Base-by-base conservation (phyloP, 192 early-diverging fungal species). In the Coemansia sp. region DNA sequence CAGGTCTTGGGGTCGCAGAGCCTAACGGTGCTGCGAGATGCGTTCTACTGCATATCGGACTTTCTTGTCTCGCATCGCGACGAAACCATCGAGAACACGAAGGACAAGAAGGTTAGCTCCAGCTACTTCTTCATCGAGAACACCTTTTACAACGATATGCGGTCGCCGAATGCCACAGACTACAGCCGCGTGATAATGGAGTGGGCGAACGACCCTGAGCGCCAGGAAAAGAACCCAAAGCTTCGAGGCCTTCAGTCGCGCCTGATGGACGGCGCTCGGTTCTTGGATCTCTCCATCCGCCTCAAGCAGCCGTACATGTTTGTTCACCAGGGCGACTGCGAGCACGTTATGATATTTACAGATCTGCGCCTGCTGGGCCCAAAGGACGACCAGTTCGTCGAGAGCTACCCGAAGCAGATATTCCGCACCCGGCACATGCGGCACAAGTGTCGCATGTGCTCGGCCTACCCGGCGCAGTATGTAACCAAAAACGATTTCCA, bases 61-160 rank as follows among this genome's bases (percentile, higher is more conserved):
- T 88, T 89, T 61, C 64, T 83, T 13, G 72, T 77, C 20, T 80
- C 76, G 24, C 78, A 82, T 14, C 78, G 60, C 49, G 53, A 69
- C 48, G 59, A 74, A 42, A 36, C 55, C 36, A 65, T 65, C 47
- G 61, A 67, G 23, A 87, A 87, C 65, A 83, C 80, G 13, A 64
- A 68, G 55, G 65, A 71, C 7, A 82, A 64, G 53, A 89, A 89
- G 74, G 75, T 68, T 14, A 83, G 78, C 36, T 81, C 85, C 16
- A 85, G 84, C 61, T 93, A 86, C 70, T 85, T 93, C 42, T 88
- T 88, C 55, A 90, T 93, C 65, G 89, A 93, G 45, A 80, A 86
- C 18, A 75, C 78, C 0, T 91, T 91, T 69, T 93, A 90, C 74
- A 84, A 71, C 62, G 91, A 93, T 62, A 70, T 79, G 56, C 80